Evolutionary conservation across 2,329 filamentous ascomycete genomes (phyloP), one percentile per base, ranked within the genome.

Genomic region (Cladosporium halotolerans): DNA sequence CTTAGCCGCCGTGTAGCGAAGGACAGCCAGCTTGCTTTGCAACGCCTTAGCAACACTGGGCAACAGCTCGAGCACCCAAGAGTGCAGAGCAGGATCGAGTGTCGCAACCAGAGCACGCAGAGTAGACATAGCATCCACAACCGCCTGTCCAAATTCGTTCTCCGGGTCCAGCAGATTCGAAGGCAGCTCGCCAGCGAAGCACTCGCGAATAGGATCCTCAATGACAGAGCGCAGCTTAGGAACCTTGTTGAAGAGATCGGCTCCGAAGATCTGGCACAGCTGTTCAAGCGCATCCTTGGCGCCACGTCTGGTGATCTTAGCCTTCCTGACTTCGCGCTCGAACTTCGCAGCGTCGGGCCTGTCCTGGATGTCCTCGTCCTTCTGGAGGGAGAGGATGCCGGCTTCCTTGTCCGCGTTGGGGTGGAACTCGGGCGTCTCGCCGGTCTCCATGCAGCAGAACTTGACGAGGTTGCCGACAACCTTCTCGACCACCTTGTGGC

Each of bases 381-480:
- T 99, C 62, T 92, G 89, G 70, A 99, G 84, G 0, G 93, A 97
- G 13, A 99, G 73, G 53, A 99, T 93, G 11, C 86, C 85, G 58
- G 84, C 83, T 43, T 85, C 87, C 64, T 95, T 85, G 41, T 77
- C 70, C 1, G 86, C 87, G 64, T 97, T 93, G 28, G 88, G 85
- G 4, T 85, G 83, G 68, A 97, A 97, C 65, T 97, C 93, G 0
- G 93, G 93, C 0, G 95, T 99, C 70, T 99, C 95, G 0, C 93
- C 92, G 1, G 95, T 95, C 68, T 99, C 93, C 64, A 96, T 89
- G 66, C 93, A 99, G 58, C 90, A 96, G 71, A 96, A 99, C 66
- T 96, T 97, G 73, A 95, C 89, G 49, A 99, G 72, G 66, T 99
- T 99, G 44, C 88, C 85, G 28, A 97, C 91, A 11, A 99, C 88